Evolutionary conservation across 371 early-diverging fungal genomes (phyloP), one percentile per base, ranked within the genome.

Genomic region (Funneliformis caledonium): DNA sequence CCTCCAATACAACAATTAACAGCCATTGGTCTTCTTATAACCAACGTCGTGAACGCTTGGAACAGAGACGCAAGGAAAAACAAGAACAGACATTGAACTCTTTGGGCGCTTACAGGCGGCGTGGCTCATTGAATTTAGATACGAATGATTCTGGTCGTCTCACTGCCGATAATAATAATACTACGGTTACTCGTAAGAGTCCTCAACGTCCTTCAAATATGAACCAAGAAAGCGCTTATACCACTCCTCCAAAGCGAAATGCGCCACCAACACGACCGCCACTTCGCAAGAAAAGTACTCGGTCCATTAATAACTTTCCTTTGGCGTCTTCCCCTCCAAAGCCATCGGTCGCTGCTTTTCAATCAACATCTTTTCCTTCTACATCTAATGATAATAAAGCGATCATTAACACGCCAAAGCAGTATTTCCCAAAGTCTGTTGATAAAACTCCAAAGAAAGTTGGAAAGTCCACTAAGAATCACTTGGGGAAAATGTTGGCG

Each of bases 1-100:
- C 16, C 2, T 16, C 74, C 0, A 76, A 9, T 47, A 9, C n/a
- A 45, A 47, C 26, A 47, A 45, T 6, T 62, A 80, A 80, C 45
- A 56, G 47, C 19, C 80, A 80, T 80, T 80, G 80, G 80, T 16
- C 42, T 72, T 80, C 80, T 7, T 80, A 70, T 37, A 69, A 80
- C 16, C 80, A 70, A 72, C 80, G 80, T 60, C 80, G 80, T 26
- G 80, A 80, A n/a, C 80, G 80, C 47, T 45, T 80, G 19, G 80
- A 80, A 60, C 67, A 64, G 42, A 56, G 80, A 31, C 60, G 76
- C 16, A 76, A 76, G n/a, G 76, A 61, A 62, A 80, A 80, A 72
- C 68, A 80, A 12, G 72, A 80, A 59, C 33, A 72, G n/a, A 31
- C 33, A 2, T 56, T 52, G 37, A 42, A 45, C 31, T 7, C 19